phyloP scores from a whole-genome alignment of 345 rosid species.

The Bruguiera gymnorhiza region DNA sequence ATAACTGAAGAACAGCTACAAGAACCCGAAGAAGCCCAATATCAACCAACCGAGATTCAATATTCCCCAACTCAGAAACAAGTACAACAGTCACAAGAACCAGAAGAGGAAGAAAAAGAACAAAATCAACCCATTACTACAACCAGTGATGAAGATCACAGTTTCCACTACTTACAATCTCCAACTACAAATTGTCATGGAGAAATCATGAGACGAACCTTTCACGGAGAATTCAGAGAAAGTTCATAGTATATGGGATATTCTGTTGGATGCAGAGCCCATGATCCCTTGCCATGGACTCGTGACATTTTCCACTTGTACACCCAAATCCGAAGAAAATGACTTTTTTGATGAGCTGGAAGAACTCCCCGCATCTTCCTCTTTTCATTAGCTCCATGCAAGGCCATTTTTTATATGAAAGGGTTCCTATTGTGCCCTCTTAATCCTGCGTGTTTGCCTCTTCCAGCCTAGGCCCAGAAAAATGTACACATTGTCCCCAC shows the following conservation, averaged over 20 bases:
- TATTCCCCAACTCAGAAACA: slow-evolving; percentile 16
- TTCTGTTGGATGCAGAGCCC: slow-evolving; percentile 50
- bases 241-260: slow-evolving; percentile 19
- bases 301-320: slow-evolving; percentile 20
- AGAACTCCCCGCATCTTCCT: slow-evolving; percentile 50
- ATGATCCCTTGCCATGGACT: slow-evolving; percentile 23
- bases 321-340: slow-evolving; percentile 41
- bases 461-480: slow-evolving; percentile 25
- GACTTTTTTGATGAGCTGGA: slow-evolving; percentile 75
- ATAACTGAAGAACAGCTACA: neutral
- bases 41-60: slow-evolving; percentile 1
- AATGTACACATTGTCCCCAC: slow-evolving; percentile 25
- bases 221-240: slow-evolving; percentile 20
- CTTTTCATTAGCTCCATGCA: slow-evolving; percentile 41
- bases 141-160: slow-evolving; percentile 20
- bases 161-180: slow-evolving; percentile 45
- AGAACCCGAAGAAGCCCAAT: slow-evolving; percentile 12
- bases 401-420: slow-evolving; percentile 47
- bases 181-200: slow-evolving; percentile 23
- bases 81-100: slow-evolving; percentile 12
- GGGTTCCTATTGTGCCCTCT: slow-evolving; percentile 57
- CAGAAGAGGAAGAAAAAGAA: too few species aligned
- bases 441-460: slow-evolving; percentile 26
- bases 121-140: slow-evolving; percentile 11
- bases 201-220: slow-evolving; percentile 35